These are phyloP conservation scores for Cordyceps fumosorosea DNA, from an alignment of 2,329 filamentous ascomycete species.

Conservation along the genomic window DNA sequence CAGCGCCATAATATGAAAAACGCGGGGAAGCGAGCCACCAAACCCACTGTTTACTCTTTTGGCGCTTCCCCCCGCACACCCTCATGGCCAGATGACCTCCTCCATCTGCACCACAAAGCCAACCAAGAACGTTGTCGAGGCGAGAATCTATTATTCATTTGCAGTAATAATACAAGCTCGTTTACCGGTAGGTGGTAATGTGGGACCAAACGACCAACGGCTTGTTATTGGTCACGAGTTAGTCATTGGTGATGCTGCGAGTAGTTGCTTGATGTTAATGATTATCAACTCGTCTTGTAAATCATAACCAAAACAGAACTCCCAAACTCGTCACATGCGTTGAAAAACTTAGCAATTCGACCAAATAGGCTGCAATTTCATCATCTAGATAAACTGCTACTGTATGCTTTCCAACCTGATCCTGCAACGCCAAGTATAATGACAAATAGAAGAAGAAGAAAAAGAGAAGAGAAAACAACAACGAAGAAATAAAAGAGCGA, in stretches of 20 bases:
- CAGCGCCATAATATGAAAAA: not conserved
- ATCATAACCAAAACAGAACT: not conserved
- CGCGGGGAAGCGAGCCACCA: not conserved
- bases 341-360: no score
- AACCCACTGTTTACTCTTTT: not conserved
- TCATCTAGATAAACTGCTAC: not conserved
- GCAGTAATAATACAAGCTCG: no score
- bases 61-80: not conserved
- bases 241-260: no score
- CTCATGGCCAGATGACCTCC: not conserved
- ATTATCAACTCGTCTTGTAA: no score
- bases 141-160: no score
- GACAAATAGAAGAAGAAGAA: not conserved
- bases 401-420: constrained; percentile 1
- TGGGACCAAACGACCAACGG: no score
- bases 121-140: not conserved
- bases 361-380: not conserved
- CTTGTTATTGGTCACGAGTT: no score
- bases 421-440: constrained; percentile 5
- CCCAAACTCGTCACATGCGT: no score
- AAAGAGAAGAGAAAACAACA: not conserved
- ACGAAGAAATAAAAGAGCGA: not conserved
- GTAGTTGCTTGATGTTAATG: no score
- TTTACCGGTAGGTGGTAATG: no score
- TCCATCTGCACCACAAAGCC: not conserved